A percentile compares a stretch with the other conserved stretches of the same genome.
Conservation (phyloP, 208 protist species). For the Entamoeba moshkovskii region DNA sequence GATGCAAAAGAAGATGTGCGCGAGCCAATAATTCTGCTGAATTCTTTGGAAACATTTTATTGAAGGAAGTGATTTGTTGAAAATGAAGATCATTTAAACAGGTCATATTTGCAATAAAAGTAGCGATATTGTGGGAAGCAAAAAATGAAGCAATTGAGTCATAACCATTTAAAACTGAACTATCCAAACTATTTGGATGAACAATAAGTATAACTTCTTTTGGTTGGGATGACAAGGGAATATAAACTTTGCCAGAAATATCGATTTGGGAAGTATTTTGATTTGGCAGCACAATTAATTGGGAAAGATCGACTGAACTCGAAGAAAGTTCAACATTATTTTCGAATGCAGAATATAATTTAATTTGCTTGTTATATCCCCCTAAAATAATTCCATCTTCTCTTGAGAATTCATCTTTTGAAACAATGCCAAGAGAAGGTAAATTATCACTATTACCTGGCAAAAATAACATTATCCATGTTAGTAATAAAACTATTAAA, state of each 20-base stretch:
- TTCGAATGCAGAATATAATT: background rate
- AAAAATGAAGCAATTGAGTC: background rate
- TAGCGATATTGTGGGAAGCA: background rate
- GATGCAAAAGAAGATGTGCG: background rate
- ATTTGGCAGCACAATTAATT: background rate
- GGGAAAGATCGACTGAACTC: background rate
- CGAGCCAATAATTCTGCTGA: background rate
- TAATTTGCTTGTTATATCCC: background rate
- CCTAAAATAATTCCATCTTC: background rate
- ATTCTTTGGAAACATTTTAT: background rate
- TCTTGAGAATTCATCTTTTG: background rate
- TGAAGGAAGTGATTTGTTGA: background rate
- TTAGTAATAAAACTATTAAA: background rate
- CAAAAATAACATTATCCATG: background rate
- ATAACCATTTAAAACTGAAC: background rate
- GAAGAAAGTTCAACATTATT: background rate
- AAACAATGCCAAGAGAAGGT: background rate
- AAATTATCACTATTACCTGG: background rate
- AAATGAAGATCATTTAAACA: background rate
- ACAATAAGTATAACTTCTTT: background rate
- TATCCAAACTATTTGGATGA: background rate
- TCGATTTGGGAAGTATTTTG: background rate
- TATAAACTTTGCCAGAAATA: background rate
- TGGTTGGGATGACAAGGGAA: background rate
- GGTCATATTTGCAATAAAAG: background rate